Evolutionary conservation across 1,139 yeast genomes (phyloP).

Genomic region (Pichia sp.): DNA sequence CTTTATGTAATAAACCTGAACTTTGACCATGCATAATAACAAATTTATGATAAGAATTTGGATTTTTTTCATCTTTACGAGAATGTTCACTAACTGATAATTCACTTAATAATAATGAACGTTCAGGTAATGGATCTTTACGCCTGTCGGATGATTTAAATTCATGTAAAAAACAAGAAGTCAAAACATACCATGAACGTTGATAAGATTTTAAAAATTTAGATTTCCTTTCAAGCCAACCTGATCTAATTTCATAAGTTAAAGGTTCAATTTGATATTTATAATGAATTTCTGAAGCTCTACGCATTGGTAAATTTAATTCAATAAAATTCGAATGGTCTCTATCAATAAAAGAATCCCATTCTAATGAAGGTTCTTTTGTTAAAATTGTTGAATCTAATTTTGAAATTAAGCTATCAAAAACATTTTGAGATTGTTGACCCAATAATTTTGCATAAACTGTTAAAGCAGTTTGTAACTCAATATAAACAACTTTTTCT

Average conservation of each 20-base stretch:
- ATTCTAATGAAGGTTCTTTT: slow-evolving; percentile 75
- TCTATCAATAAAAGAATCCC: slow-evolving; percentile 76
- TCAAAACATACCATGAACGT: slow-evolving; percentile 84
- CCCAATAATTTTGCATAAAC: slow-evolving; percentile 64
- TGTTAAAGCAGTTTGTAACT: slow-evolving; percentile 74
- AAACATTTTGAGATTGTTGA: slow-evolving; percentile 62
- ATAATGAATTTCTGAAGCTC: slow-evolving; percentile 54
- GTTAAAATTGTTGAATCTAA: slow-evolving; percentile 69
- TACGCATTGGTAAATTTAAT: slow-evolving; percentile 64
- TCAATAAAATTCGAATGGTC: slow-evolving; percentile 74
- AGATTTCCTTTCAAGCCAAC: slow-evolving; percentile 81
- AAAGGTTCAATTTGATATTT: slow-evolving; percentile 66
- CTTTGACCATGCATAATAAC: slow-evolving; percentile 65
- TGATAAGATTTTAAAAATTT: slow-evolving; percentile 86
- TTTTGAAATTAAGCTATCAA: slow-evolving; percentile 59
- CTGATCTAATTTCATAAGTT: slow-evolving; percentile 67
- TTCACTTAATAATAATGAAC: slow-evolving; percentile 77
- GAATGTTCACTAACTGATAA: slow-evolving; percentile 81
- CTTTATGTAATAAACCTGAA: slow-evolving; percentile 61
- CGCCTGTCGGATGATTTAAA: slow-evolving; percentile 79
- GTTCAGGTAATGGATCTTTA: slow-evolving; percentile 78
- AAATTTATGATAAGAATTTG: slow-evolving; percentile 67
- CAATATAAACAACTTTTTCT: slow-evolving; percentile 81
- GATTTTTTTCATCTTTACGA: slow-evolving; percentile 54
- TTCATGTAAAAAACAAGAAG: slow-evolving; percentile 85